Percentiles rank a stretch among this genome's conserved stretches.
phyloP scores from a whole-genome alignment of 2,329 filamentous ascomycete genomes.

The Apiospora hydei region DNA sequence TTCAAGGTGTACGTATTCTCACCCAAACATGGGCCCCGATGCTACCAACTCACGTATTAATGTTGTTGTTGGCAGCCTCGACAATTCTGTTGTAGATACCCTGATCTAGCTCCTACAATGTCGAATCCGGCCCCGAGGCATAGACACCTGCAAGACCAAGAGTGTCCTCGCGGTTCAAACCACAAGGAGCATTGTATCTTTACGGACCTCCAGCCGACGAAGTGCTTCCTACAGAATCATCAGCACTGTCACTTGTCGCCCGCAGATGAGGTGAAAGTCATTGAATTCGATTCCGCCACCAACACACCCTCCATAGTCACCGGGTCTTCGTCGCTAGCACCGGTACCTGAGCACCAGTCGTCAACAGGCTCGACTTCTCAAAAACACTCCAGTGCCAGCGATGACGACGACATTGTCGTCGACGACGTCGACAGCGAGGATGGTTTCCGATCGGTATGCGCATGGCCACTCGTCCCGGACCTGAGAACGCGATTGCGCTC shows the following conservation, averaged over 20 bases:
- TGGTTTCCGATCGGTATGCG: not conserved
- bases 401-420: too few relatives aligned
- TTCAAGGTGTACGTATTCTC: constrained; percentile 22
- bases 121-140: constrained; percentile 32
- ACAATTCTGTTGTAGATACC: constrained; percentile 30
- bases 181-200: constrained; percentile 37
- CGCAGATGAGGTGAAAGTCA: not conserved
- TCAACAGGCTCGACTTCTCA: not conserved
- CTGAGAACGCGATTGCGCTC: not conserved
- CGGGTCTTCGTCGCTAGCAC: not conserved
- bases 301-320: not conserved
- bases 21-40: not conserved
- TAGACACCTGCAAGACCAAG: constrained; percentile 32
- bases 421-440: not conserved
- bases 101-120: constrained; percentile 32
- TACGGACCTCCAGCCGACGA: constrained; percentile 31
- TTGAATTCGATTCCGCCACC: not conserved
- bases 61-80: not conserved
- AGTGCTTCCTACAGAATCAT: constrained; percentile 26
- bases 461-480: not conserved
- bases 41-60: not conserved
- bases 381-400: too few relatives aligned
- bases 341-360: not conserved
- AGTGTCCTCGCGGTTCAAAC: constrained; percentile 33
- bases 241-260: not conserved